Evolutionary conservation across 1,139 yeast genomes (phyloP).

Genomic region (Magnusiomyces sp.): DNA sequence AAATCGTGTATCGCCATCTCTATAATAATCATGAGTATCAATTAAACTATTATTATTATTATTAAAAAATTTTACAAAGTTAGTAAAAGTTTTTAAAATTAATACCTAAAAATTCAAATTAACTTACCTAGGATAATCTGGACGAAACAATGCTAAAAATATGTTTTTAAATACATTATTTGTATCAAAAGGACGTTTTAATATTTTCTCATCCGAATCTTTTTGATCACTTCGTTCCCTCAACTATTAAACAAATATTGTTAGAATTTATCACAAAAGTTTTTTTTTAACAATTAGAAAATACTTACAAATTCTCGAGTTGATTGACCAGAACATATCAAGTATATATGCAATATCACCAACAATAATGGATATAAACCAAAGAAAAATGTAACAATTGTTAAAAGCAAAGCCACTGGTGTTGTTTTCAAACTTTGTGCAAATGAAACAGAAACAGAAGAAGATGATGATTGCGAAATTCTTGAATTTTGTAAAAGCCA

Average conservation of each 20-base stretch:
- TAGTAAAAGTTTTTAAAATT: neutral
- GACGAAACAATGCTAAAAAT: conserved; percentile 14
- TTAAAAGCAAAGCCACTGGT: conserved; percentile 12
- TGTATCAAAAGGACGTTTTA: conserved; percentile 7
- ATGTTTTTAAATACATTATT: conserved; percentile 12
- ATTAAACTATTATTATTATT: neutral
- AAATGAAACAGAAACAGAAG: conserved; percentile 3
- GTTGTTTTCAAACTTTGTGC: conserved; percentile 9
- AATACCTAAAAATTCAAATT: neutral
- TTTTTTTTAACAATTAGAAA: neutral
- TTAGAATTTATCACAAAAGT: neutral
- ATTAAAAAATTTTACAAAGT: neutral
- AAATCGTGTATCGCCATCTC: too few species aligned
- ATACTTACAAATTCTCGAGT: conserved; percentile 13
- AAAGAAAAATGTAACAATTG: conserved; percentile 10
- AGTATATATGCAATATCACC: conserved; percentile 7
- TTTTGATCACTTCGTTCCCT: neutral
- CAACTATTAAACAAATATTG: neutral
- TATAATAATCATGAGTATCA: neutral
- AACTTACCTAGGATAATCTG: conserved; percentile 14
- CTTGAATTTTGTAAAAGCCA: conserved; percentile 6
- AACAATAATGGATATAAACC: conserved; percentile 9
- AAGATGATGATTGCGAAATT: neutral
- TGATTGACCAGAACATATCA: conserved; percentile 11
- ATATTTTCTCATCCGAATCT: neutral